Base-by-base conservation (phyloP, 2,329 filamentous ascomycete species). In the Fusarium nelsonii region DNA sequence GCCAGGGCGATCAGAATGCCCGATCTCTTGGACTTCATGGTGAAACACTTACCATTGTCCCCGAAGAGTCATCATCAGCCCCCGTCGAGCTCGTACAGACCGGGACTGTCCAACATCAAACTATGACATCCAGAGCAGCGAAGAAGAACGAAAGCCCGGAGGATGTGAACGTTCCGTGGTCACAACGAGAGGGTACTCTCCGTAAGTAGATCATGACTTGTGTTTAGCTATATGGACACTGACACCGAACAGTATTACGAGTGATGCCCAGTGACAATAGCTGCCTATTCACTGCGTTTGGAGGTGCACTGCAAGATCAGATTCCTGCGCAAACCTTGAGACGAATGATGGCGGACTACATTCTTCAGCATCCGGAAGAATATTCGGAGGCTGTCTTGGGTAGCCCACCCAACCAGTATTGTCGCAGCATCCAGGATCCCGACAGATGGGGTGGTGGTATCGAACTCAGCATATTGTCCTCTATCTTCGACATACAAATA, bases 201-300 rank as follows among this genome's bases (percentile, higher is more conserved):
- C 78, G 87, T 86, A 76, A 65, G 70, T 66, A 43, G 20, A n/a
- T 36, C 7, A 20, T 20, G 11, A 33, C 16, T 28, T 36, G 48
- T 18, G 34, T 23, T 39, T 18, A 33, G 18, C 18, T 15, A 10
- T 34, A 45, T 23, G 9, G 15, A 51, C 32, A 32, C 53, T 73
- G 20, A 73, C 46, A 20, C 4, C 11, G 87, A 18, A 8, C 43
- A 88, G 91, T 97, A 10, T 86, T 97, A 18, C 91, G 95, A 15
- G 92, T 98, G 51, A 97, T 98, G 95, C 93, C 94, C 6, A 95
- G 97, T 76, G 95, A 98, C 79, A 97, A 97, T 79, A 93, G 90
- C 61, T 98, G 95, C 80, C 89, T 98, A 74, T 98, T 97, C 80
- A 92, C 94, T 30, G 94, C 95, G 0, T 90, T 98, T 46, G 92